Conservation (phyloP, 331 rosid species). For the Quercus lobata region DNA sequence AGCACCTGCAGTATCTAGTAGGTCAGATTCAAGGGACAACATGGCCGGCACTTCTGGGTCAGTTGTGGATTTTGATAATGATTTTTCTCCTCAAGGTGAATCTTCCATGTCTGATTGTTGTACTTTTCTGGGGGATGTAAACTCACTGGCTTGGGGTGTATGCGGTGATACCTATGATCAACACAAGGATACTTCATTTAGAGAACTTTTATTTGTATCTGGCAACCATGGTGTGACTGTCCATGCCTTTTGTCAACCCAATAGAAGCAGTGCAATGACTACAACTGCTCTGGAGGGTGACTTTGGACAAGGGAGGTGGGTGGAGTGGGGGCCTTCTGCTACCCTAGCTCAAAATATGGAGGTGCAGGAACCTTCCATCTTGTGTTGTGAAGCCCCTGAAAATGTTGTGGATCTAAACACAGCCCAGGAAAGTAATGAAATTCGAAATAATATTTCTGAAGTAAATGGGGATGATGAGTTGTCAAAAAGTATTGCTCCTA, state of each 20-base stretch:
- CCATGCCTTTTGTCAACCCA: constrained; percentile 60
- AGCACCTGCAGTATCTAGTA: constrained; percentile 24
- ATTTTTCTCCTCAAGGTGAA: constrained; percentile 30
- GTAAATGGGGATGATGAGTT: constrained; percentile 19
- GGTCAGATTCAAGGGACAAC: constrained; percentile 37
- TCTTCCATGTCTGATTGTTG: constrained; percentile 37
- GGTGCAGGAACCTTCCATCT: constrained; percentile 33
- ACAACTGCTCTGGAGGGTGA: constrained; percentile 35
- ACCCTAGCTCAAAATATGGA: constrained; percentile 29
- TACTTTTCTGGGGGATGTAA: constrained; percentile 66
- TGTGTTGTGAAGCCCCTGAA: constrained; percentile 28
- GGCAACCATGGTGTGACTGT: constrained; percentile 78
- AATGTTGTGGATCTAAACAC: constrained; percentile 23
- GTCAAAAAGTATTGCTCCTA: constrained; percentile 32
- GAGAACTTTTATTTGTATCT: constrained; percentile 73
- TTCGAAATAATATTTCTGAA: not conserved
- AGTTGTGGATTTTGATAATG: constrained; percentile 25
- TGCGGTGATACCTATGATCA: constrained; percentile 65
- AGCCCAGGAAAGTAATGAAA: constrained; percentile 38
- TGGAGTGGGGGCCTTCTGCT: constrained; percentile 75
- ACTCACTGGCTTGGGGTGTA: constrained; percentile 81
- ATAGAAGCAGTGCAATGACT: constrained; percentile 19
- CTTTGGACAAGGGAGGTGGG: constrained; percentile 74
- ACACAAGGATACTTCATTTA: constrained; percentile 59
- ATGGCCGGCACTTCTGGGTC: constrained; percentile 47